Conservation (phyloP, 129 eudicot genomes). For the Kitagawia praeruptora region DNA sequence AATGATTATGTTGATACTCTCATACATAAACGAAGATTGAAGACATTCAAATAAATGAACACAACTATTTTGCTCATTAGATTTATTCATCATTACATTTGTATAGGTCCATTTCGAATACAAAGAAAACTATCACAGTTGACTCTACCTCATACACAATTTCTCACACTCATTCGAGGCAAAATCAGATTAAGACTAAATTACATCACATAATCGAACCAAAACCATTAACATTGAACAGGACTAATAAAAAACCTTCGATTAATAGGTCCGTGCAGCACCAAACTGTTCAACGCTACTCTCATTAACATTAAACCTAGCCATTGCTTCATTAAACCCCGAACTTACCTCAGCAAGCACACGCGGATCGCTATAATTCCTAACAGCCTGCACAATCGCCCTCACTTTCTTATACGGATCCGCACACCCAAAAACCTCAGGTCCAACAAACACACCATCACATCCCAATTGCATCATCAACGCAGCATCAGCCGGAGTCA, state of each 20-base stretch:
- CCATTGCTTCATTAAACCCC: constrained; percentile 58
- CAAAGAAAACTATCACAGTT: background rate
- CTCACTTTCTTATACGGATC: constrained; percentile 58
- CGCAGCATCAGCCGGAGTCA: constrained; percentile 18
- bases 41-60: background rate
- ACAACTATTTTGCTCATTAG: background rate
- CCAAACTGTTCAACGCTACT: constrained; percentile 27
- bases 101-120: too few species aligned
- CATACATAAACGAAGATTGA: background rate
- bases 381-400: constrained; percentile 78
- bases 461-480: constrained; percentile 34
- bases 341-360: constrained; percentile 56
- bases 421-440: constrained; percentile 42
- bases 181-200: background rate
- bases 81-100: background rate
- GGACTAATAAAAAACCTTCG: background rate
- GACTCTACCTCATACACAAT: too few species aligned
- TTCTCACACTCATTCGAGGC: background rate
- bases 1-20: background rate
- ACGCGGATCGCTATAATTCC: constrained; percentile 56
- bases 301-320: constrained; percentile 41
- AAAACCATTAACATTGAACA: too few species aligned
- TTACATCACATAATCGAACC: background rate
- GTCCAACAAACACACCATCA: constrained; percentile 78
- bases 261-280: constrained; percentile 19